Evolutionary conservation across 495 filamentous ascomycete species (phyloP), one percentile per base, ranked within the genome.

Genomic region (Sphaerosporella brunnea): DNA sequence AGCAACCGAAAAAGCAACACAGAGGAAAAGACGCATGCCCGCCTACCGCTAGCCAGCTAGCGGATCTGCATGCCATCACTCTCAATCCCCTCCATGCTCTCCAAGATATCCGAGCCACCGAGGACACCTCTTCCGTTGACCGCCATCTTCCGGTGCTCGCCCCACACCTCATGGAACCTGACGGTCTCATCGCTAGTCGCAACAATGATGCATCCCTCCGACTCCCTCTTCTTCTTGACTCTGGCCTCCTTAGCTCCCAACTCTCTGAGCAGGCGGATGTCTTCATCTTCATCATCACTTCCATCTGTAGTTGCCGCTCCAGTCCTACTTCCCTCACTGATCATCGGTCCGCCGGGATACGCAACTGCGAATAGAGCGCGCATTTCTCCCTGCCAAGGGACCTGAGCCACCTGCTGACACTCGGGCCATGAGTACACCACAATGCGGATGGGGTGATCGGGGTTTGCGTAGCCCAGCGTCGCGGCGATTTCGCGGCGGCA

Each of bases 131-230:
- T 68, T 9, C 71, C 70, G 16, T 69, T 67, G 2, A 70, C 63
- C 2, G 69, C 70, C 3, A 66, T 66, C 62, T 73, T 79, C 51
- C 67, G 71, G 9, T 72, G 67, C 11, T 78, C 75, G 11, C 69
- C 69, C 92, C 86, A 96, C 9, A 97, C 75, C 63, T 96, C 87
- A 62, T 97, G 88, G 53, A 96, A 97, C 63, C 90, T 87, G 61
- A 97, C 82, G 55, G 78, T 92, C 60, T 83, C 79, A 64, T 95
- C 90, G 55, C 86, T 94, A 21, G 84, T 83, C 23, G 88, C 92
- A 43, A 97, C 80, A 28, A 94, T 82, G 51, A 97, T 82, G 60
- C 88, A 95, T 7, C 87, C 88, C 59, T 94, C 87, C 1, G 25
- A 24, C 53, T 80, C 80, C 25, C 81, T 70, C 43, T 63, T 70